Evolutionary conservation across 2,329 filamentous ascomycete species (phyloP), one percentile per base, ranked within the genome.

Genomic region (Cercospora sesami): DNA sequence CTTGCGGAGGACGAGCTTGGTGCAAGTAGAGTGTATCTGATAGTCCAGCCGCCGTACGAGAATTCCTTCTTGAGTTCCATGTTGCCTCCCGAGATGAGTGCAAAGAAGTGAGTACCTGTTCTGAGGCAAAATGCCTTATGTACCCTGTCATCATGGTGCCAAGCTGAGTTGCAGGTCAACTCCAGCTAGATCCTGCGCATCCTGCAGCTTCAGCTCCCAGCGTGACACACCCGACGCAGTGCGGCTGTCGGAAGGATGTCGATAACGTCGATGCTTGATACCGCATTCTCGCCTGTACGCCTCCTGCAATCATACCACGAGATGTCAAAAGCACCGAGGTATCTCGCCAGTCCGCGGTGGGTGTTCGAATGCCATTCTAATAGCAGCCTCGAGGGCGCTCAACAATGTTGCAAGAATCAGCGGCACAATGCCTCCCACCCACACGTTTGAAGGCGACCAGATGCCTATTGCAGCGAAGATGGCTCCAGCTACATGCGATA

Each of bases 1-100:
- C 31, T 80, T 75, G 28, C 16, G 9, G 51, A 75, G 79, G 12
- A 63, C 68, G 23, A 78, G 75, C 3, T 75, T 76, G 5, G 73
- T 30, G 67, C 39, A 12, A 67, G 30, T 7, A 73, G 31, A 12
- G 21, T 36, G 69, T 71, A 72, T 58, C 63, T 68, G 66, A 71
- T 70, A 9, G 31, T 61, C 72, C 71, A 73, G 57, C 67, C 72
- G 26, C 66, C 26, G 45, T 58, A 68, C 12, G 45, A 60, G 65
- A 66, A 69, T 14, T 28, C 64, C 12, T 61, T 61, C 12, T 53
- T 61, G 61, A 72, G 67, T 28, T 66, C 60, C 64, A 69, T 69
- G 28, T 21, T 48, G 42, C 30, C 14, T 31, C 7, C 23, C 18
- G 21, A 45, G 16, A 23, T 30, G 16, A 21, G 36, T 10, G 23